Evolutionary conservation across 1,139 yeast genomes (phyloP).

Genomic region (Maudiozyma humilis): DNA sequence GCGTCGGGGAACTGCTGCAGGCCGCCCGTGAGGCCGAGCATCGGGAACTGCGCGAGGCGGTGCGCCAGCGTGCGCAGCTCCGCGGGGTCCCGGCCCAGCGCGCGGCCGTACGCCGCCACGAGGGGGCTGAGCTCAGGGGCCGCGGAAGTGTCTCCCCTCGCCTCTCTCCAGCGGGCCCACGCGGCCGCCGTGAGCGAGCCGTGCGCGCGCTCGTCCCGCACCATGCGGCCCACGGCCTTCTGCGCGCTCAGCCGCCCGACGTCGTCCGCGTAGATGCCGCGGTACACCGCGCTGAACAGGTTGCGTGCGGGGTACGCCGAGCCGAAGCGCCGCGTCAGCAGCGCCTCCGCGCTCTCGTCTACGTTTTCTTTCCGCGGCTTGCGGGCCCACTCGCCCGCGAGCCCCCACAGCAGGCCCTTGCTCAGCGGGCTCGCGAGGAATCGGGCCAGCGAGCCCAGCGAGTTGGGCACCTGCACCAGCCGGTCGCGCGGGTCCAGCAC

Average conservation of each 20-base stretch:
- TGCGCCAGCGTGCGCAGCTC: constrained; percentile 34
- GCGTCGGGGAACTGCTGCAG: constrained; percentile 44
- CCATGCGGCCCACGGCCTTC: constrained; percentile 46
- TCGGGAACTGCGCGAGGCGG: constrained; percentile 41
- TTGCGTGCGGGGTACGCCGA: constrained; percentile 45
- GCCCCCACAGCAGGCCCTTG: constrained; percentile 34
- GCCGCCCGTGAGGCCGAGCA: constrained; percentile 47
- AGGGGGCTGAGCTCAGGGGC: constrained; percentile 8
- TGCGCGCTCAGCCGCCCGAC: constrained; percentile 55
- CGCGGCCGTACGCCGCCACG: constrained; percentile 17
- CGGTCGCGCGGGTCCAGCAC: constrained; percentile 37
- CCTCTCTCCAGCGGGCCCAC: constrained; percentile 18
- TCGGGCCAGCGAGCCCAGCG: constrained; percentile 33
- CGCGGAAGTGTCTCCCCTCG: no score
- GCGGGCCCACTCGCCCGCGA: constrained; percentile 34
- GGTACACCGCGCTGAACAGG: constrained; percentile 70
- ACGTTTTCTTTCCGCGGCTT: constrained; percentile 17
- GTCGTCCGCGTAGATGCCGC: constrained; percentile 92
- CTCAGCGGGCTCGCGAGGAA: constrained; percentile 42
- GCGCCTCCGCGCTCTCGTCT: constrained; percentile 69
- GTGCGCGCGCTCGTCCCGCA: constrained; percentile 47
- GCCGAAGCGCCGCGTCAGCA: constrained; percentile 65
- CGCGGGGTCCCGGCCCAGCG: constrained; percentile 34
- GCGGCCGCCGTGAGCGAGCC: constrained; percentile 49
- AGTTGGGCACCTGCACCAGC: constrained; percentile 44